Conservation (phyloP, 306 rosid genomes). For the Biancaea sappan region DNA sequence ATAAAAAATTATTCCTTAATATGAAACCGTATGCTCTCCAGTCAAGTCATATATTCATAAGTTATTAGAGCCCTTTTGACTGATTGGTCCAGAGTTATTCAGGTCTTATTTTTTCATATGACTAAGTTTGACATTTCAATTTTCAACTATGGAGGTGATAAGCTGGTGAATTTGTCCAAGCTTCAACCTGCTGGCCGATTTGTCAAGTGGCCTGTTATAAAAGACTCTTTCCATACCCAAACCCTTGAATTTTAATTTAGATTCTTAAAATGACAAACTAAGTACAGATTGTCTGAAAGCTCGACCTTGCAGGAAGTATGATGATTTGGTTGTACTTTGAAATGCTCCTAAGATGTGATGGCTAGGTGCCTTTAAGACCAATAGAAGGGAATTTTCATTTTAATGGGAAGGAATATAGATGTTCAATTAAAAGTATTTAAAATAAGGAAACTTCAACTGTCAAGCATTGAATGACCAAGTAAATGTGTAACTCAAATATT, state of each 20-base stretch:
- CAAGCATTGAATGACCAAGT: background rate
- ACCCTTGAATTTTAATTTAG: background rate
- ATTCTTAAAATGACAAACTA: background rate
- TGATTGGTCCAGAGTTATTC: slow-evolving; percentile 7
- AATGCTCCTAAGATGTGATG: background rate
- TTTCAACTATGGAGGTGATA: background rate
- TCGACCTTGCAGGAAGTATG: background rate
- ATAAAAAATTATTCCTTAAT: background rate
- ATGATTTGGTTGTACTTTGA: background rate
- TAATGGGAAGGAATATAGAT: background rate
- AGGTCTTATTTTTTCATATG: slow-evolving; percentile 2
- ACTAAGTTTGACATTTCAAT: slow-evolving; percentile 16
- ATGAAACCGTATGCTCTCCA: slow-evolving; percentile 8
- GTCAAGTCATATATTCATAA: background rate
- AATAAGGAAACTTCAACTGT: background rate
- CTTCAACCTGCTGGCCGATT: slow-evolving; percentile 6
- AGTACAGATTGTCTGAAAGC: background rate
- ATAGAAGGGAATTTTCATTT: background rate
- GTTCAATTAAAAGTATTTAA: background rate
- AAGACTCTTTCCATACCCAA: background rate
- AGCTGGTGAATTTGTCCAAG: slow-evolving; percentile 3
- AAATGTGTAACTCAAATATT: background rate
- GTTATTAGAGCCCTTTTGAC: background rate
- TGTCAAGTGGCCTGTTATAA: slow-evolving; percentile 3
- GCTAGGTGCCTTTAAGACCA: background rate